Conservation (phyloP, 1,284 basidiomycete species). For the Ceratobasidium sp. region DNA sequence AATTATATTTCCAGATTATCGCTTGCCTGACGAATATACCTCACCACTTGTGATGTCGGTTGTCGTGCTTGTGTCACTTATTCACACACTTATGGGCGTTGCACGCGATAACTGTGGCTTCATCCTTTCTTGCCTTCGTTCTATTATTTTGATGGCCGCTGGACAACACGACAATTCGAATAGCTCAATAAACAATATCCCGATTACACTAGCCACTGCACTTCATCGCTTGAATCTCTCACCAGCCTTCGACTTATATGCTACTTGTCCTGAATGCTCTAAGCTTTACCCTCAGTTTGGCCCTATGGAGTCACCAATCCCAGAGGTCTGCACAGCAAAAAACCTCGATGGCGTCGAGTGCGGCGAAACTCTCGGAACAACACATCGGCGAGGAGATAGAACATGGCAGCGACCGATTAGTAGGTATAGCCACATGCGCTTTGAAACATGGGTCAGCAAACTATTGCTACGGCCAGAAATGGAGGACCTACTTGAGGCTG, state of each 20-base stretch:
- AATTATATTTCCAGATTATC: not conserved
- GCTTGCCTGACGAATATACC: not conserved
- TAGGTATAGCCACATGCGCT: constrained; percentile 4
- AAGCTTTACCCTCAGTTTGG: not conserved
- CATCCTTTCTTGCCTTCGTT: constrained; percentile 1
- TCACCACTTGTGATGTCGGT: not conserved
- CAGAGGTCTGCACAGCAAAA: not conserved
- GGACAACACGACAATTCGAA: not conserved
- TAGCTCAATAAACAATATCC: not conserved
- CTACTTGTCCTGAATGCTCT: not conserved
- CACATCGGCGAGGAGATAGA: not conserved
- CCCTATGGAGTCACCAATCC: not conserved
- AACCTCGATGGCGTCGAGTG: not conserved
- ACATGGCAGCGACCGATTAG: not conserved
- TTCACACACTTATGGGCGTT: constrained; percentile 3
- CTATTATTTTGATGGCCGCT: not conserved
- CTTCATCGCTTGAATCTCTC: not conserved
- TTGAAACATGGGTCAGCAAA: constrained; percentile 14
- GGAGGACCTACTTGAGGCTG: constrained; percentile 4
- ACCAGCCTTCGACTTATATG: not conserved
- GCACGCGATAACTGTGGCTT: not conserved
- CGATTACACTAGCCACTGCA: not conserved
- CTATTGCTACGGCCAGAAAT: constrained; percentile 13
- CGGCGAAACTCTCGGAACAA: not conserved
- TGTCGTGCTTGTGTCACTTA: not conserved